These are phyloP conservation scores for Syncephalastrum contaminatum DNA, from an alignment of 371 early-diverging fungal species.

Conservation along the genomic window DNA sequence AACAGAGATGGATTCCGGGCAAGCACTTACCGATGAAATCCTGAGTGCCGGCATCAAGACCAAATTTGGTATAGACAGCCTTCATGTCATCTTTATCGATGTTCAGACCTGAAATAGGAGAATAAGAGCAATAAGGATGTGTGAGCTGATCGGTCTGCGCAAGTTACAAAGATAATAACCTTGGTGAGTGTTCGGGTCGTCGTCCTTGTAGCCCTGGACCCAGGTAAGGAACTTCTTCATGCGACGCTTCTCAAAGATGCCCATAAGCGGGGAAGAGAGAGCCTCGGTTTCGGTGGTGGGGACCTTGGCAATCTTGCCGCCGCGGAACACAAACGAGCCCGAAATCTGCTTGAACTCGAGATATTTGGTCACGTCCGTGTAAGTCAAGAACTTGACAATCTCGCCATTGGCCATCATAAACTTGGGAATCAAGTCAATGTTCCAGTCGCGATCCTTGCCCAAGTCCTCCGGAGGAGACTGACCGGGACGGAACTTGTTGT, in stretches of 20 bases:
- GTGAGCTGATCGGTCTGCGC: background rate
- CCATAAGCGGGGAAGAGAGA: slow-evolving; percentile 84
- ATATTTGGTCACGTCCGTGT: slow-evolving; percentile 97
- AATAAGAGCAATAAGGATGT: too few species aligned
- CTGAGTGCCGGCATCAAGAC: slow-evolving; percentile 90
- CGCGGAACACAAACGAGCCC: slow-evolving; percentile 94
- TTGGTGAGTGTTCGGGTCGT: slow-evolving; percentile 82
- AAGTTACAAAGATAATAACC: slow-evolving; percentile 22
- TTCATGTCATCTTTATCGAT: slow-evolving; percentile 76
- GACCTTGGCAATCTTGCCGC: slow-evolving; percentile 92
- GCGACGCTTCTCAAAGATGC: slow-evolving; percentile 95
- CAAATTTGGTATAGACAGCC: slow-evolving; percentile 90
- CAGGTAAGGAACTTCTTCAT: slow-evolving; percentile 97
- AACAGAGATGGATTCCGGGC: background rate
- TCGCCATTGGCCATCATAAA: slow-evolving; percentile 99
- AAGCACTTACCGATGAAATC: slow-evolving; percentile 83
- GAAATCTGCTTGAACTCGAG: slow-evolving; percentile 97
- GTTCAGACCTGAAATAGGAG: slow-evolving; percentile 57
- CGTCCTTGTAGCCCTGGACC: slow-evolving; percentile 80
- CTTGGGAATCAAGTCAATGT: slow-evolving; percentile 99
- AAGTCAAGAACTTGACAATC: slow-evolving; percentile 80
- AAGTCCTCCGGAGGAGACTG: slow-evolving; percentile 62
- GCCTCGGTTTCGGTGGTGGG: slow-evolving; percentile 94
- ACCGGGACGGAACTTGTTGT: slow-evolving; percentile 80
- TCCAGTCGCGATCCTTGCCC: slow-evolving; percentile 94